phyloP scores from a whole-genome alignment of 2,329 filamentous ascomycete species.

The Thielaviopsis euricoi region DNA sequence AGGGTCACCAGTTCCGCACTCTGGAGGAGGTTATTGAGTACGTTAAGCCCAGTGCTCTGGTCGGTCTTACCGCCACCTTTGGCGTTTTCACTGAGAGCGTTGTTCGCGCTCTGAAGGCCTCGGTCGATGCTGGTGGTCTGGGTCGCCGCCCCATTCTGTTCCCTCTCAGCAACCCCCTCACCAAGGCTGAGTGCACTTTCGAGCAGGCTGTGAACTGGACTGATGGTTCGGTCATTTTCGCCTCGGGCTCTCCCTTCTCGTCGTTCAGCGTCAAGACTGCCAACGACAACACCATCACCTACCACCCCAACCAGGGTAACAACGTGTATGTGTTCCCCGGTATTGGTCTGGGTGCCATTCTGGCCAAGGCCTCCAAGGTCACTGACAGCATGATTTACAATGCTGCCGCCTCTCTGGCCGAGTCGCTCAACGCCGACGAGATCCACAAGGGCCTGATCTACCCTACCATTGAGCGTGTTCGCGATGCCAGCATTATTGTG shows the following conservation, averaged over 20 bases:
- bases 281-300: slow-evolving; percentile 43
- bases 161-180: slow-evolving; percentile 88
- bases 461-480: slow-evolving; percentile 76
- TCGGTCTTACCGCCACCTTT: slow-evolving; percentile 86
- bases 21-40: slow-evolving; percentile 87
- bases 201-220: slow-evolving; percentile 86
- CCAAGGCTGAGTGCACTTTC: slow-evolving; percentile 90
- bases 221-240: slow-evolving; percentile 81
- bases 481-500: slow-evolving; percentile 74
- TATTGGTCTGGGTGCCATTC: slow-evolving; percentile 81
- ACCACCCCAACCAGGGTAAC: slow-evolving; percentile 73
- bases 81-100: slow-evolving; percentile 86
- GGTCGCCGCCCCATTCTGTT: slow-evolving; percentile 83
- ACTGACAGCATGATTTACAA: slow-evolving; percentile 97
- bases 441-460: slow-evolving; percentile 74
- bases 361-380: slow-evolving; percentile 70
- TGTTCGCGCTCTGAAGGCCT: slow-evolving; percentile 51
- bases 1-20: slow-evolving; percentile 54
- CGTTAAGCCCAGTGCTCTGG: slow-evolving; percentile 84
- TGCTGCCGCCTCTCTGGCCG: slow-evolving; percentile 66
- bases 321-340: slow-evolving; percentile 91
- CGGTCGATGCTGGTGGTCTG: slow-evolving; percentile 43
- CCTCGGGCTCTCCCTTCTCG: slow-evolving; percentile 84
- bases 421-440: slow-evolving; percentile 66
- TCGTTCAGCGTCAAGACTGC: slow-evolving; percentile 47